Percentiles rank a stretch among this genome's conserved stretches.
phyloP scores from a whole-genome alignment of 192 early-diverging fungal species.

The Thoreauomyces humboldtii region DNA sequence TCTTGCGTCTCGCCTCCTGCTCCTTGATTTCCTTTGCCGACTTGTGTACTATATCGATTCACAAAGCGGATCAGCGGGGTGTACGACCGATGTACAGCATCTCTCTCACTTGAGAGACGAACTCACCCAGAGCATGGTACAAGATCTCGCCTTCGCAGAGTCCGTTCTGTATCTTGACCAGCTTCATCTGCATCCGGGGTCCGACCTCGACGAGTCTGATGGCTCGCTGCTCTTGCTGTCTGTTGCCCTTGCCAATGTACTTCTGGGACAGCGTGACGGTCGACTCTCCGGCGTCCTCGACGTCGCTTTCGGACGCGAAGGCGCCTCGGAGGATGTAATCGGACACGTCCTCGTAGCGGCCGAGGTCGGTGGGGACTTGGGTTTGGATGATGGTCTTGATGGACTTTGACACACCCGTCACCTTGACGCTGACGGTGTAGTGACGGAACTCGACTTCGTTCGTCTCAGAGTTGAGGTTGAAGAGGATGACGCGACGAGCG shows the following conservation, averaged over 20 bases:
- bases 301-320: conserved; percentile 83
- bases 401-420: conserved; percentile 32
- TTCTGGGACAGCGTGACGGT: conserved; percentile 81
- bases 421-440: conserved; percentile 83
- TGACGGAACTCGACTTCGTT: conserved; percentile 90
- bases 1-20: conserved; percentile 56
- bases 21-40: conserved; percentile 70
- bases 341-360: conserved; percentile 81
- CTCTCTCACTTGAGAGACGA: not conserved
- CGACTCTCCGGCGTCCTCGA: conserved; percentile 87
- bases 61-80: not conserved
- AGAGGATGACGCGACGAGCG: conserved; percentile 86
- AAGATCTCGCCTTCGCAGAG: conserved; percentile 92
- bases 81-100: not conserved
- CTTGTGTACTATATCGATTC: conserved; percentile 56
- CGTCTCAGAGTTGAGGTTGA: conserved; percentile 85
- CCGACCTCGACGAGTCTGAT: conserved; percentile 87
- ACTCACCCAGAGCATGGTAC: conserved; percentile 77
- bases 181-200: conserved; percentile 79
- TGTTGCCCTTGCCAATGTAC: conserved; percentile 73
- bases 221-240: conserved; percentile 74
- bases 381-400: conserved; percentile 50
- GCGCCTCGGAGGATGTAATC: conserved; percentile 89
- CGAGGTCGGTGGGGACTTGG: conserved; percentile 75
- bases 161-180: conserved; percentile 88